Percentiles rank a stretch among this genome's conserved stretches.
These are phyloP conservation scores for Candida stauntonica DNA, from an alignment of 805 yeast species.

Conservation along the genomic window DNA sequence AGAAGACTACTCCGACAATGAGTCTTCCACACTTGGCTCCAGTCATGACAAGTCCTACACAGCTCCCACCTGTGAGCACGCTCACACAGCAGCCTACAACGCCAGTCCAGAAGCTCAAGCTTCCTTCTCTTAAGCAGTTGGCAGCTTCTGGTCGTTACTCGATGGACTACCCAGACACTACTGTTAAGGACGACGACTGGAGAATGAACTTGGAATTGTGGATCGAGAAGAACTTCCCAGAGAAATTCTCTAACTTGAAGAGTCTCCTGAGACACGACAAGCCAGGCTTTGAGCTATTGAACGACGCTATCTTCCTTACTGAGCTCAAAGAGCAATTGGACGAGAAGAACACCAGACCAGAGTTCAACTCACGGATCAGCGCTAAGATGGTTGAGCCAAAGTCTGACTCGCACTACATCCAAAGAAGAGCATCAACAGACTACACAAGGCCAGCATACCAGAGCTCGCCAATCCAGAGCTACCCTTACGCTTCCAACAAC, in stretches of 20 bases:
- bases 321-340: slow-evolving; percentile 26
- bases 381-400: no score
- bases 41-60: background rate
- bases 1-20: slow-evolving; percentile 26
- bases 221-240: slow-evolving; percentile 38
- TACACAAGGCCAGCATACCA: slow-evolving; percentile 1
- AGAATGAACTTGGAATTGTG: slow-evolving; percentile 37
- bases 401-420: no score
- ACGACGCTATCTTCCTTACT: slow-evolving; percentile 25
- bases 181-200: slow-evolving; percentile 42
- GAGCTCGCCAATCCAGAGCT: no score
- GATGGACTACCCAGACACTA: slow-evolving; percentile 28
- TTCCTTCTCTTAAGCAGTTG: slow-evolving; percentile 18
- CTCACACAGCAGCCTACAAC: no score
- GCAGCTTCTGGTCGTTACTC: slow-evolving; percentile 19
- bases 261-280: slow-evolving; percentile 31
- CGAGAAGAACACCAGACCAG: slow-evolving; percentile 21
- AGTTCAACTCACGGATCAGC: slow-evolving; percentile 28
- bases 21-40: slow-evolving; percentile 2
- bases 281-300: slow-evolving; percentile 28
- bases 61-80: slow-evolving; percentile 1
- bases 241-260: slow-evolving; percentile 35
- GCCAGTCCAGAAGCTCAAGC: slow-evolving; percentile 1
- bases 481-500: slow-evolving; percentile 5
- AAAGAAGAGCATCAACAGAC: slow-evolving; percentile 3